Percentiles rank a stretch among this genome's conserved stretches.
phyloP scores from a whole-genome alignment of 805 yeast species.

The Metschnikowia proteae region DNA sequence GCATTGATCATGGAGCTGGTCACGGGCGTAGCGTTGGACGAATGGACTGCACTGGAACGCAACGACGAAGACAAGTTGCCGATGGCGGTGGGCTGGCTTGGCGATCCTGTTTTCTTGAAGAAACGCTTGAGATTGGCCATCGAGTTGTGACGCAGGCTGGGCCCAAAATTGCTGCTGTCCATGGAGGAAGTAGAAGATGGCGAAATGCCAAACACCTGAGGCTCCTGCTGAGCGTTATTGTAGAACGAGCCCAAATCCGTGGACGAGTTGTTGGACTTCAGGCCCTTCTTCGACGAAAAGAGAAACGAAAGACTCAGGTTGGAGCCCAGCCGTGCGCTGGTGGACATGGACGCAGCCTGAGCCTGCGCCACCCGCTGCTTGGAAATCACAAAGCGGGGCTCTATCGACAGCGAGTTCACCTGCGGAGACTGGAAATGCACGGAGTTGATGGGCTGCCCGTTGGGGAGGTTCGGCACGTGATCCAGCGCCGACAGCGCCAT shows the following conservation, averaged over 20 bases:
- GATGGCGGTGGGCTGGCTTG: constrained; percentile 18
- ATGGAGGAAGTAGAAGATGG: constrained; percentile 36
- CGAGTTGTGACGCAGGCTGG: constrained; percentile 59
- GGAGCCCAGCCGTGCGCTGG: constrained; percentile 36
- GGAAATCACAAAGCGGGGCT: constrained; percentile 80
- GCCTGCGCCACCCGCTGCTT: constrained; percentile 64
- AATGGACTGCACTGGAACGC: constrained; percentile 14
- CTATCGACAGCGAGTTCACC: constrained; percentile 59
- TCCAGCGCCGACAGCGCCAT: constrained; percentile 17
- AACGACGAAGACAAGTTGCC: constrained; percentile 24
- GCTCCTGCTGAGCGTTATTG: constrained; percentile 26
- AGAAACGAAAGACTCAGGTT: constrained; percentile 49
- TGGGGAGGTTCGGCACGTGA: constrained; percentile 48
- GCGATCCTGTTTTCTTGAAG: constrained; percentile 47
- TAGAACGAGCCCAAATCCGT: constrained; percentile 42
- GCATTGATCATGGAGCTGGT: constrained; percentile 24
- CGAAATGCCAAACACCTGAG: constrained; percentile 21
- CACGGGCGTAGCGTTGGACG: constrained; percentile 16
- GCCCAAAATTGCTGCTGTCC: constrained; percentile 25
- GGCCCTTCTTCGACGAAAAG: constrained; percentile 41
- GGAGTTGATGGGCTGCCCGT: constrained; percentile 57
- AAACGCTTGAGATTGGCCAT: constrained; percentile 76
- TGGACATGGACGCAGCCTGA: constrained; percentile 30
- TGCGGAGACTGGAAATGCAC: constrained; percentile 70
- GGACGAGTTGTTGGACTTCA: constrained; percentile 27